Conservation (phyloP, 202 grass and related monocot genomes). For the Panicum hallii region DNA sequence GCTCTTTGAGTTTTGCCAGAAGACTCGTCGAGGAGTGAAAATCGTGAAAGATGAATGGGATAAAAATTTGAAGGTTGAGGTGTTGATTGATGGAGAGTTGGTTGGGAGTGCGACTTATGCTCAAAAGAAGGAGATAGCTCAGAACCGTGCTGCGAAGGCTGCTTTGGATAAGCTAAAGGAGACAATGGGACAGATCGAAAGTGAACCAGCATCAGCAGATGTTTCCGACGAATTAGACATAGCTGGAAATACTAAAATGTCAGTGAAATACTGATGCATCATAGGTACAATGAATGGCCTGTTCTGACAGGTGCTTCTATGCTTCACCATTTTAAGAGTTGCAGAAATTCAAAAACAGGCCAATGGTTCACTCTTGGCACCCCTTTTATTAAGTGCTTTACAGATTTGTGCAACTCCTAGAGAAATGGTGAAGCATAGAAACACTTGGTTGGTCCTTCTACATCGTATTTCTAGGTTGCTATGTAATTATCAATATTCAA, state of each 20-base stretch:
- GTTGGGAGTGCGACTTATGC: slow-evolving; percentile 51
- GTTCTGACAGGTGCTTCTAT: background rate
- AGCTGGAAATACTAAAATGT: background rate
- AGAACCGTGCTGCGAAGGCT: slow-evolving; percentile 67
- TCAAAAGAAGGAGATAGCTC: slow-evolving; percentile 72
- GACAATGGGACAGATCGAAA: slow-evolving; percentile 13
- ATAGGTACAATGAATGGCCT: background rate
- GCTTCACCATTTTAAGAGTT: slow-evolving; percentile 28
- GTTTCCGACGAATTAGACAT: slow-evolving; percentile 31
- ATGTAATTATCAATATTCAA: slow-evolving; percentile 9
- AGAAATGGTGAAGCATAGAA: slow-evolving; percentile 24
- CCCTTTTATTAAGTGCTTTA: background rate
- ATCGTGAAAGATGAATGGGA: slow-evolving; percentile 55
- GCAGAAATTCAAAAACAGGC: background rate
- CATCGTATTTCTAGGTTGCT: background rate
- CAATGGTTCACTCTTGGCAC: background rate
- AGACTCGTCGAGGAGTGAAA: slow-evolving; percentile 41
- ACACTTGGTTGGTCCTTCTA: background rate
- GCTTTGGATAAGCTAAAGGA: slow-evolving; percentile 62
- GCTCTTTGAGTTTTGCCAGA: slow-evolving; percentile 75
- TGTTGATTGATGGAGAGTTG: slow-evolving; percentile 60
- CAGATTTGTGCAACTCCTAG: background rate
- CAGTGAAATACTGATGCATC: background rate
- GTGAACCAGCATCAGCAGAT: slow-evolving; percentile 3
- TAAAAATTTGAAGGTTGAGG: slow-evolving; percentile 52